Percentiles rank a stretch among this genome's conserved stretches.
phyloP scores from a whole-genome alignment of 2,329 filamentous ascomycete genomes.

The Pseudohalonectria lignicola region DNA sequence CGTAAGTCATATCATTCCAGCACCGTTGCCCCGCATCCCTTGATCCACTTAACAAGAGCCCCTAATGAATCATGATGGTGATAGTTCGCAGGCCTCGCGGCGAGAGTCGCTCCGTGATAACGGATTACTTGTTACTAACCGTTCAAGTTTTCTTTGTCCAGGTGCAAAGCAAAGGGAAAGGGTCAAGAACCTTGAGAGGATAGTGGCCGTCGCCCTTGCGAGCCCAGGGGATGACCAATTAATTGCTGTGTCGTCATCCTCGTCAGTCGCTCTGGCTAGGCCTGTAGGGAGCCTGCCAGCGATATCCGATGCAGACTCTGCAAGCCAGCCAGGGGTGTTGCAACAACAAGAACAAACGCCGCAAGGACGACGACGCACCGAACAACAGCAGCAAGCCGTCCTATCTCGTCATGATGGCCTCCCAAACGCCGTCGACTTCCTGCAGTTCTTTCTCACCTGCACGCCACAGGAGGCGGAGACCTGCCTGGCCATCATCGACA shows the following conservation, averaged over 20 bases:
- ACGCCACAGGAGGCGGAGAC: conserved; percentile 1
- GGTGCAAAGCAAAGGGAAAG: conserved; percentile 2
- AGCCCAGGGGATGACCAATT: neutral
- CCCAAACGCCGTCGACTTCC: conserved; percentile 2
- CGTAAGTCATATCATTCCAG: neutral
- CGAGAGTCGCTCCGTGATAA: no score
- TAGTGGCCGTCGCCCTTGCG: neutral
- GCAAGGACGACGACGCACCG: neutral
- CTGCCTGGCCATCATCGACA: conserved; percentile 2
- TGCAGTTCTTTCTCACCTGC: neutral
- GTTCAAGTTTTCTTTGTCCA: no score
- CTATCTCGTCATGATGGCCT: neutral
- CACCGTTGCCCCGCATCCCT: neutral
- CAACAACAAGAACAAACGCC: neutral
- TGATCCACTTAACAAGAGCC: no score
- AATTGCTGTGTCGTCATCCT: neutral
- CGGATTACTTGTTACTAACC: no score
- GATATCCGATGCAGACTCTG: no score
- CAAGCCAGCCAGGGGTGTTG: no score
- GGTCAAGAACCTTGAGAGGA: neutral
- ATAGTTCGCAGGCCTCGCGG: no score
- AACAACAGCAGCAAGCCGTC: neutral
- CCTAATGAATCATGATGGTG: no score
- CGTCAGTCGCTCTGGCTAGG: no score
- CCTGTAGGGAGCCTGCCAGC: no score